These are phyloP conservation scores for Triticum monococcum DNA, from an alignment of 176 grass and related monocot genomes.

Conservation along the genomic window DNA sequence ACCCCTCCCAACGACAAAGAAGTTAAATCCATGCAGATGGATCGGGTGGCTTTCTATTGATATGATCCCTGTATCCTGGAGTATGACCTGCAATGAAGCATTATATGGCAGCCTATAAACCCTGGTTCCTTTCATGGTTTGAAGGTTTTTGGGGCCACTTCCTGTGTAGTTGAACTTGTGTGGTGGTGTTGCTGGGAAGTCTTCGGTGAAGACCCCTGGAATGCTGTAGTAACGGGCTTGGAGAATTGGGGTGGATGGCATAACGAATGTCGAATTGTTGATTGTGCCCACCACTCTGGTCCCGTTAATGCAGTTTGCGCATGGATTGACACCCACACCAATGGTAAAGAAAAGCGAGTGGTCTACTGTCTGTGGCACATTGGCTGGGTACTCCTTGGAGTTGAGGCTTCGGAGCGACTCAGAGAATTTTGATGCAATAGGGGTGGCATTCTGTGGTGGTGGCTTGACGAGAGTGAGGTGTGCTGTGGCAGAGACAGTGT, in stretches of 20 bases:
- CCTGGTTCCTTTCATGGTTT: conserved; percentile 67
- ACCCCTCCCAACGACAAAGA: conserved; percentile 62
- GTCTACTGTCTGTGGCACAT: conserved; percentile 52
- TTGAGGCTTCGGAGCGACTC: conserved; percentile 64
- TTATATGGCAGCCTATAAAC: conserved; percentile 68
- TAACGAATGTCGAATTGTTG: conserved; percentile 63
- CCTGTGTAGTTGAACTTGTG: conserved; percentile 66
- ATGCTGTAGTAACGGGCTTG: conserved; percentile 73
- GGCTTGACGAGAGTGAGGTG: conserved; percentile 39
- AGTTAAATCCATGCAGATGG: conserved; percentile 72
- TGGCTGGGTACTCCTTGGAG: conserved; percentile 56
- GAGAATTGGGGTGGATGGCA: conserved; percentile 59
- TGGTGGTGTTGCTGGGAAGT: conserved; percentile 52
- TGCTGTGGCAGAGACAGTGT: conserved; percentile 21
- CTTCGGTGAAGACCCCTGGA: conserved; percentile 56
- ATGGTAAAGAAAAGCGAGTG: conserved; percentile 65
- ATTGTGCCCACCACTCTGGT: conserved; percentile 45
- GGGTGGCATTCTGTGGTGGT: conserved; percentile 52
- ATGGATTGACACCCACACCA: conserved; percentile 59
- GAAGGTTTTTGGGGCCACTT: conserved; percentile 57
- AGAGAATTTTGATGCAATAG: conserved; percentile 41
- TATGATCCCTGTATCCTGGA: conserved; percentile 73
- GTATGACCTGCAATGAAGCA: conserved; percentile 53
- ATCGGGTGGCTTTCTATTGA: conserved; percentile 70
- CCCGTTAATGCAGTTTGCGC: conserved; percentile 47